These are phyloP conservation scores for Entamoeba dispar DNA, from an alignment of 208 protist species.

Conservation along the genomic window DNA sequence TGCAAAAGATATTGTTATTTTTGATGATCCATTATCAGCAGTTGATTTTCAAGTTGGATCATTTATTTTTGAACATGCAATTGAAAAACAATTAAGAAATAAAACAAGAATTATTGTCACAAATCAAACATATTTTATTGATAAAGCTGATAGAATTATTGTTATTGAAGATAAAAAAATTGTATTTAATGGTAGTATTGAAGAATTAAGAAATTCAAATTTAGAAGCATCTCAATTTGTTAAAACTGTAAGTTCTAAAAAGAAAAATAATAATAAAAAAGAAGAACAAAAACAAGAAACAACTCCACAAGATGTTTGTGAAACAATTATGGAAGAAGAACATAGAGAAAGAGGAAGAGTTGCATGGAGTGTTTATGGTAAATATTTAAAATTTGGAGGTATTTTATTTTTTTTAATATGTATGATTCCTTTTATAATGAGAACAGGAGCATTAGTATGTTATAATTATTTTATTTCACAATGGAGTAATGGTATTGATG, in stretches of 20 bases:
- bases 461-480: neutral
- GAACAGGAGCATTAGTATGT: neutral
- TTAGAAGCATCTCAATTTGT: neutral
- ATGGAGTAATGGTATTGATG: neutral
- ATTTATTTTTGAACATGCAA: neutral
- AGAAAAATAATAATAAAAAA: neutral
- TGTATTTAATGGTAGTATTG: neutral
- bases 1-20: constrained; percentile 19
- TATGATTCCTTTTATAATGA: neutral
- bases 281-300: neutral
- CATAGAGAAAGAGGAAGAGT: neutral
- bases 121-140: neutral
- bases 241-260: neutral
- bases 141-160: neutral
- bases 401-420: neutral
- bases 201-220: neutral
- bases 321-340: neutral
- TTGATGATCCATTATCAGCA: neutral
- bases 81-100: neutral
- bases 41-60: neutral
- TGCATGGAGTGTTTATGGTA: neutral
- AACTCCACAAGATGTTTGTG: neutral
- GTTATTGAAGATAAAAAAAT: neutral
- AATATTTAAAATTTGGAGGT: neutral
- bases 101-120: neutral